Evolutionary conservation across 2,329 filamentous ascomycete species (phyloP).

Genomic region (Botrytis sinoallii): DNA sequence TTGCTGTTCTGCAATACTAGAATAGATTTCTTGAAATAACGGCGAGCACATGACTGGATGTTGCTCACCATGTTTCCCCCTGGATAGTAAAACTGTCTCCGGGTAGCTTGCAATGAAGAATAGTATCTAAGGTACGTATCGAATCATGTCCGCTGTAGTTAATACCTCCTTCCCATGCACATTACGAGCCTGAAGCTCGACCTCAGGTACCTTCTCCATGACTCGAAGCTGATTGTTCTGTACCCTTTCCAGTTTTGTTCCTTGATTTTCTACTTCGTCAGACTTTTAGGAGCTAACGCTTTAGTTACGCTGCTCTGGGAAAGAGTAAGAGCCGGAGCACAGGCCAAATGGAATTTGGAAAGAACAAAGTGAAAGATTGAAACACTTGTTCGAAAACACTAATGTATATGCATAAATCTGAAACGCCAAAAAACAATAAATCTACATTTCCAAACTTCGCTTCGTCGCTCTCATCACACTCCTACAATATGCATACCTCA

Average conservation of each 20-base stretch:
- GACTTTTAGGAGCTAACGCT: background rate
- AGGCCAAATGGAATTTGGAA: background rate
- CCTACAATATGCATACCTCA: conserved; percentile 63
- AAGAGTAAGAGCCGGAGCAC: background rate
- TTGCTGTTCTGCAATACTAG: too few species aligned
- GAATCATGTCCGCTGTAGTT: too few species aligned
- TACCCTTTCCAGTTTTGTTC: background rate
- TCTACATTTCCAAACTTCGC: conserved; percentile 32
- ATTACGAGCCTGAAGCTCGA: too few species aligned
- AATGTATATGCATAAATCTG: background rate
- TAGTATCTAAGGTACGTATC: too few species aligned
- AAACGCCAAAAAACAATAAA: background rate
- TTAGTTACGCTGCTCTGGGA: background rate
- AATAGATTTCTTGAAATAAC: too few species aligned
- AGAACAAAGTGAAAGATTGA: background rate
- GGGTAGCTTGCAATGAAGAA: too few species aligned
- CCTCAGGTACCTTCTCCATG: background rate
- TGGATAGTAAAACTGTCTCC: too few species aligned
- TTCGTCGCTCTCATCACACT: conserved; percentile 68
- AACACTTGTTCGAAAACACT: background rate
- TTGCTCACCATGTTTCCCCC: too few species aligned
- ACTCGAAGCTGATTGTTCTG: background rate
- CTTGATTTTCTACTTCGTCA: background rate
- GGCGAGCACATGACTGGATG: too few species aligned
- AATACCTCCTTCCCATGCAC: too few species aligned